phyloP scores from a whole-genome alignment of 768 basidiomycete species.

The Lactarius hatsudake region DNA sequence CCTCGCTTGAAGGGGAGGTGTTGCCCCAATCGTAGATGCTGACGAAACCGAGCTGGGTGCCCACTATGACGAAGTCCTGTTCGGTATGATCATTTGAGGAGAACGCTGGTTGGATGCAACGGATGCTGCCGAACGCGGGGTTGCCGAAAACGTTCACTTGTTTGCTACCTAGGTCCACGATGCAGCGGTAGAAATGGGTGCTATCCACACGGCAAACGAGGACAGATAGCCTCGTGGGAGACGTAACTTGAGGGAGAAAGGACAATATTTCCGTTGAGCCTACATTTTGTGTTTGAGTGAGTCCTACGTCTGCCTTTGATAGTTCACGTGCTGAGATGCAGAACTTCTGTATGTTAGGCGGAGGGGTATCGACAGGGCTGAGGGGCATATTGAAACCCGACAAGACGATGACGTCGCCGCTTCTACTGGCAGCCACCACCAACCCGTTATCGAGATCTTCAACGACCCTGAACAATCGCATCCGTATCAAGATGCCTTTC shows the following conservation, averaged over 20 bases:
- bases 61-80: constrained; percentile 54
- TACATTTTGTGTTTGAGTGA: background rate
- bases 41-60: constrained; percentile 64
- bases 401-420: constrained; percentile 60
- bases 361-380: constrained; percentile 7
- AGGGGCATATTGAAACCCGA: constrained; percentile 38
- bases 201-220: constrained; percentile 53
- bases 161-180: constrained; percentile 35
- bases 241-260: constrained; percentile 16
- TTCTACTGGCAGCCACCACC: constrained; percentile 50
- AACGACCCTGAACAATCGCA: constrained; percentile 50
- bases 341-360: constrained; percentile 2
- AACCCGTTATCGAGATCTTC: constrained; percentile 43
- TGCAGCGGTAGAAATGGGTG: constrained; percentile 51
- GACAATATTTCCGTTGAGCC: background rate
- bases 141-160: constrained; percentile 50
- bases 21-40: constrained; percentile 55
- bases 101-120: constrained; percentile 50
- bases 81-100: constrained; percentile 37
- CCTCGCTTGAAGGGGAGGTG: constrained; percentile 19
- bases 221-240: constrained; percentile 34
- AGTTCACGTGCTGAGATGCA: constrained; percentile 8
- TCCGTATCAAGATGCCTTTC: constrained; percentile 44
- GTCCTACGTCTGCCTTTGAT: background rate
- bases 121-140: constrained; percentile 49